Evolutionary conservation across 148 eudicot genomes (phyloP).

Genomic region (Camellia japonica): DNA sequence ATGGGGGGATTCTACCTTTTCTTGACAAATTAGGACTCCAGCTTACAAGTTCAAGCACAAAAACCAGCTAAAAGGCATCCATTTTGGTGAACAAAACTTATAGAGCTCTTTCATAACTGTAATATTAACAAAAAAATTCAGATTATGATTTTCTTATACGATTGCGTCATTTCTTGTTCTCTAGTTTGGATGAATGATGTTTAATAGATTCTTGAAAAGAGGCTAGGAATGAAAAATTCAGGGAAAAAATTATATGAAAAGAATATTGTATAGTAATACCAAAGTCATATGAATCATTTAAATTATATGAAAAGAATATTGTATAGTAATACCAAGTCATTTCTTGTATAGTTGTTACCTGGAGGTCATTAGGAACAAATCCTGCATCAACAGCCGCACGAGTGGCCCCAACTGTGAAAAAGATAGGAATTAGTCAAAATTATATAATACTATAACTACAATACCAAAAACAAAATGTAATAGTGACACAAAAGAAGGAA

Average conservation of each 20-base stretch:
- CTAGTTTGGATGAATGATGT: not conserved
- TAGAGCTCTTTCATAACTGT: not conserved
- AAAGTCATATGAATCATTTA: not conserved
- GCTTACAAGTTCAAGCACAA: not conserved
- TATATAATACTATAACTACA: not conserved
- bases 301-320: too few relatives aligned
- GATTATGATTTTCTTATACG: not conserved
- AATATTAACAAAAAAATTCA: not conserved
- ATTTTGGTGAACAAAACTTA: not conserved
- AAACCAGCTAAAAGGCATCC: not conserved
- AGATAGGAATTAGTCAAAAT: slow-evolving; percentile 16
- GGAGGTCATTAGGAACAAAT: slow-evolving; percentile 85
- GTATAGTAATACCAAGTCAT: too few relatives aligned
- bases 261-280: not conserved
- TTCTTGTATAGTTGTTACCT: slow-evolving; percentile 57
- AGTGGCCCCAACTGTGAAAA: slow-evolving; percentile 80
- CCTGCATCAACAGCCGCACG: slow-evolving; percentile 99
- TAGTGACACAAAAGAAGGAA: not conserved
- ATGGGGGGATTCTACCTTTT: not conserved
- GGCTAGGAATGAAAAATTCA: not conserved
- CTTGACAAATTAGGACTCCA: not conserved
- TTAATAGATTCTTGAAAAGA: not conserved
- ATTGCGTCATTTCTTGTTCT: not conserved
- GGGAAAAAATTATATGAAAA: not conserved
- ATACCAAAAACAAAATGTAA: not conserved